Conservation (phyloP, 1,284 basidiomycete species). For the Salmacisia buchloeana region DNA sequence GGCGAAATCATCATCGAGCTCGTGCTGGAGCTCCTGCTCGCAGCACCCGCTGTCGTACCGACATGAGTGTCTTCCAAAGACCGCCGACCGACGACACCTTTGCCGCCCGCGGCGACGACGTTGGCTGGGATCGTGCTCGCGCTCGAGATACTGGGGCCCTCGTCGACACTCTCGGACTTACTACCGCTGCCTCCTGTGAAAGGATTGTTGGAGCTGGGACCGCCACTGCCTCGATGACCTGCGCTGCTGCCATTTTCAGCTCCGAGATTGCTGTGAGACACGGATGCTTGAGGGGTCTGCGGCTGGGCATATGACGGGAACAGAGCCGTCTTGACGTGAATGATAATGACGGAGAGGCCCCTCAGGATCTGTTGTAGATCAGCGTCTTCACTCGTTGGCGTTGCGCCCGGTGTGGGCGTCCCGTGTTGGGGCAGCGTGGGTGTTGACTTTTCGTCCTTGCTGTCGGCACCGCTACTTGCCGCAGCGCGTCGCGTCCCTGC, state of each 20-base stretch:
- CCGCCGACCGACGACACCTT: neutral
- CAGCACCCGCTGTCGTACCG: neutral
- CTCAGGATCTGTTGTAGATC: slow-evolving; percentile 24
- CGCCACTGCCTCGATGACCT: neutral
- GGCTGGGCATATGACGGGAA: slow-evolving; percentile 31
- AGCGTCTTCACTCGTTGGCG: slow-evolving; percentile 8
- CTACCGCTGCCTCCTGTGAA: too few species aligned
- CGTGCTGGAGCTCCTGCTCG: neutral
- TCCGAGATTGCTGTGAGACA: neutral
- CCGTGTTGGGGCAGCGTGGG: neutral
- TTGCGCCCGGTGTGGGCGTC: neutral
- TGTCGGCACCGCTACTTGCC: neutral
- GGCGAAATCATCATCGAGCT: neutral
- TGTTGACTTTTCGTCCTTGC: neutral
- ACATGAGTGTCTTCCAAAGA: neutral
- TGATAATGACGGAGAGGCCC: slow-evolving; percentile 34
- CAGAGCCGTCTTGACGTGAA: slow-evolving; percentile 41
- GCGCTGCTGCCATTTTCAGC: neutral
- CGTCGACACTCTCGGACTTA: too few species aligned
- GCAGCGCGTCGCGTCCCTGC: neutral
- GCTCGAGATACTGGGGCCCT: neutral
- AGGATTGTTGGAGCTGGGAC: neutral
- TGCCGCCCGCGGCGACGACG: neutral
- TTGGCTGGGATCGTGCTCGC: neutral
- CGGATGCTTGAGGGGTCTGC: neutral